Conservation (phyloP, 2,329 filamentous ascomycete genomes). For the Emmonsia crescens region DNA sequence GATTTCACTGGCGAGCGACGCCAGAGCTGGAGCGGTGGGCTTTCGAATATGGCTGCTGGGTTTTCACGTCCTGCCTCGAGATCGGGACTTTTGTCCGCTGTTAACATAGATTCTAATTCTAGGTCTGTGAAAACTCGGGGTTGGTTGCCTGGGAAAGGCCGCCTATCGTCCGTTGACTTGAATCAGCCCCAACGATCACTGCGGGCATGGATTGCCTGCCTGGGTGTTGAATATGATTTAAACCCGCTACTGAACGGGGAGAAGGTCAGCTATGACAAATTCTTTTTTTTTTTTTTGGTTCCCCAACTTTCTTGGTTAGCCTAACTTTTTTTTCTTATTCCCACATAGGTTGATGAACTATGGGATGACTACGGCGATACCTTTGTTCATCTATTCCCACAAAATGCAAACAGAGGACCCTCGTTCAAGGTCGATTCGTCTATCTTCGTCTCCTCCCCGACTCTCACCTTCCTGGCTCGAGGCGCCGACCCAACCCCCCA, state of each 20-base stretch:
- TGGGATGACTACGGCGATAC: slow-evolving; percentile 56
- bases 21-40: slow-evolving; percentile 23
- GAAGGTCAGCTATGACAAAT: slow-evolving; percentile 31
- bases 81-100: slow-evolving; percentile 20
- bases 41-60: slow-evolving; percentile 26
- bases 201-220: slow-evolving; percentile 49
- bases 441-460: slow-evolving; percentile 46
- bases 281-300: not conserved
- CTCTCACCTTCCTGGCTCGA: slow-evolving; percentile 45
- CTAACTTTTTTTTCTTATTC: not conserved
- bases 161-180: slow-evolving; percentile 24
- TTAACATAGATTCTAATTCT: slow-evolving; percentile 14
- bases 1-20: slow-evolving; percentile 29
- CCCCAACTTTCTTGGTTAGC: not conserved
- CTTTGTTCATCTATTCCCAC: slow-evolving; percentile 51
- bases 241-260: slow-evolving; percentile 40
- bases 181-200: slow-evolving; percentile 23
- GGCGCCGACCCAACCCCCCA: slow-evolving; percentile 36
- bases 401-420: slow-evolving; percentile 44
- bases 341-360: slow-evolving; percentile 34
- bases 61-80: slow-evolving; percentile 24
- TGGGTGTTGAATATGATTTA: slow-evolving; percentile 47
- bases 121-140: slow-evolving; percentile 29
- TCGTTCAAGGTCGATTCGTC: slow-evolving; percentile 53
- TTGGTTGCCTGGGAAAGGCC: slow-evolving; percentile 34